phyloP scores from a whole-genome alignment of 2,329 filamentous ascomycete species.

The Exserohilum turcica region DNA sequence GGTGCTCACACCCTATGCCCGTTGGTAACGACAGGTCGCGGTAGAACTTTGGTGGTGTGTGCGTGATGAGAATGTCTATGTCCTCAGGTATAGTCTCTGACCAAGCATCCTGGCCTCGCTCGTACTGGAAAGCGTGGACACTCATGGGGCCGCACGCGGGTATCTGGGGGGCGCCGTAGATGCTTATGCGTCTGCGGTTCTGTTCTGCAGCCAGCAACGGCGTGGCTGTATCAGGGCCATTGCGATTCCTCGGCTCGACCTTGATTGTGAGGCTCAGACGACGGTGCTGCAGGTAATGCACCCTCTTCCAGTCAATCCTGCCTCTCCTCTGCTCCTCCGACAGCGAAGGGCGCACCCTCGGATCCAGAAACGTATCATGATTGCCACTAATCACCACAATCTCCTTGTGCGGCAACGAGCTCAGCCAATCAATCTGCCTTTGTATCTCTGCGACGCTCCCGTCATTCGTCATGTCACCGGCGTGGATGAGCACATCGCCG shows the following conservation, averaged over 20 bases:
- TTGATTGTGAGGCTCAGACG: conserved; percentile 63
- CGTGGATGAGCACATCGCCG: conserved; percentile 87
- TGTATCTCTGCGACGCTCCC: conserved; percentile 78
- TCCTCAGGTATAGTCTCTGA: conserved; percentile 69
- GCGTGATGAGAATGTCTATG: conserved; percentile 80
- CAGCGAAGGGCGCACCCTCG: conserved; percentile 59
- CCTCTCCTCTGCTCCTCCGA: conserved; percentile 59
- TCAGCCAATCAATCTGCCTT: conserved; percentile 82
- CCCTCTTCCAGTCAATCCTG: conserved; percentile 66
- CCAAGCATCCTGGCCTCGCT: conserved; percentile 70
- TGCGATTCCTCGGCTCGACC: conserved; percentile 14
- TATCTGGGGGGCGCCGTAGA: conserved; percentile 84
- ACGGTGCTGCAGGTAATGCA: conserved; percentile 78
- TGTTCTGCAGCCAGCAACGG: conserved; percentile 26
- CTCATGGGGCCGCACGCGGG: conserved; percentile 70
- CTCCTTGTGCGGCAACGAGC: conserved; percentile 71
- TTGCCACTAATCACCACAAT: conserved; percentile 88
- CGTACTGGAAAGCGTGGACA: conserved; percentile 80
- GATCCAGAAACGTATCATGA: conserved; percentile 86
- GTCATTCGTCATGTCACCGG: conserved; percentile 79
- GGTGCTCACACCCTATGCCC: conserved; percentile 70
- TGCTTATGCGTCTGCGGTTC: conserved; percentile 60
- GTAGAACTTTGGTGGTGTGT: conserved; percentile 77
- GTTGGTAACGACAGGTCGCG: conserved; percentile 63
- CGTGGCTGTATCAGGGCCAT: conserved; percentile 17